Evolutionary conservation across 208 protist genomes (phyloP).

Genomic region (Leishmania tropica): DNA sequence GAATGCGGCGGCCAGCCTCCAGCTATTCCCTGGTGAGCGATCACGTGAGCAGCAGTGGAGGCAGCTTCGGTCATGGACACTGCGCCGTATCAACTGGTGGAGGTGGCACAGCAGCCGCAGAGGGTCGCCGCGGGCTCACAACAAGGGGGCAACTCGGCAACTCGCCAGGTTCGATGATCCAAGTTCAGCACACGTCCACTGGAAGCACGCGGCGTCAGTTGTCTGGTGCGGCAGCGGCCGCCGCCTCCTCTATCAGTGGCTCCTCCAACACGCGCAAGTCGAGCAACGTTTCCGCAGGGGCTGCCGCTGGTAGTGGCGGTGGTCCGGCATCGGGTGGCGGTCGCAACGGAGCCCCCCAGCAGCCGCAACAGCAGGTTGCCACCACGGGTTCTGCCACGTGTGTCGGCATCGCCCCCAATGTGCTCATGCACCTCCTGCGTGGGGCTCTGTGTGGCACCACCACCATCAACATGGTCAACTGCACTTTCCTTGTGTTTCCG

Average conservation of each 20-base stretch:
- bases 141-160: not conserved
- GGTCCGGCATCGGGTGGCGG: not conserved
- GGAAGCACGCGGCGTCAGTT: conserved; percentile 19
- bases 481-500: conserved; percentile 75
- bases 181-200: conserved; percentile 24
- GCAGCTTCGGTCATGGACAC: not conserved
- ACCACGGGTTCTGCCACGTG: conserved; percentile 38
- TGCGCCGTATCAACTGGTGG: not conserved
- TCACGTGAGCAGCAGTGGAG: conserved; percentile 1
- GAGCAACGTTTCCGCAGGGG: not conserved
- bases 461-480: conserved; percentile 72
- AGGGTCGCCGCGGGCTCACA: conserved; percentile 5
- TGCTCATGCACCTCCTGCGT: conserved; percentile 70
- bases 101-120: conserved; percentile 8
- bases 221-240: not conserved
- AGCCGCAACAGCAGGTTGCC: conserved; percentile 11
- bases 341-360: conserved; percentile 9
- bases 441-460: conserved; percentile 58
- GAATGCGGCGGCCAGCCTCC: conserved; percentile 38
- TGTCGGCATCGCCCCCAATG: conserved; percentile 65
- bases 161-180: conserved; percentile 7
- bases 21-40: conserved; percentile 28
- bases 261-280: conserved; percentile 11
- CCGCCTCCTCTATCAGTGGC: not conserved
- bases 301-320: conserved; percentile 3